phyloP scores from a whole-genome alignment of 1,284 basidiomycete genomes.

The Sanghuangporus baumii region DNA sequence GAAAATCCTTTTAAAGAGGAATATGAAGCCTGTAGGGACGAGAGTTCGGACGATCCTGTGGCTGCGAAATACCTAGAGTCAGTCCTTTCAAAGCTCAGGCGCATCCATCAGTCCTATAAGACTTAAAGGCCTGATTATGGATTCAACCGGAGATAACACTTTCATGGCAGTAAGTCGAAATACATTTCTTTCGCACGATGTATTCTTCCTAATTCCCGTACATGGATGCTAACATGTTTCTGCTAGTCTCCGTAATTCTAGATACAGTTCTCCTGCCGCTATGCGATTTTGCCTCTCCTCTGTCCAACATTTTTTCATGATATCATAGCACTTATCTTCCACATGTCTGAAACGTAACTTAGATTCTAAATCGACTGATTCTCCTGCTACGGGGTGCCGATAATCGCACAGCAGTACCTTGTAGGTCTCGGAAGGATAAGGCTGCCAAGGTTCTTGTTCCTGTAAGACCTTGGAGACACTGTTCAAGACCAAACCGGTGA shows the following conservation, averaged over 20 bases:
- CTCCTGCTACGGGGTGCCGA: background rate
- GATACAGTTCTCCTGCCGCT: background rate
- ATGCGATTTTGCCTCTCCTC: background rate
- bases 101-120: background rate
- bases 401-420: background rate
- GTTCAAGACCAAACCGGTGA: background rate
- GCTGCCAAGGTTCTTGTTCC: background rate
- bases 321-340: background rate
- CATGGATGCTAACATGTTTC: background rate
- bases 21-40: background rate
- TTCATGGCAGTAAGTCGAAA: too few species aligned
- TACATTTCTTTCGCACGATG: too few species aligned
- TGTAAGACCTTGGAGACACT: background rate
- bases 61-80: background rate
- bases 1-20: background rate
- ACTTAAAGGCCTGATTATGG: background rate
- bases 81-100: background rate
- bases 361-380: background rate
- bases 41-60: background rate
- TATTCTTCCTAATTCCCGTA: too few species aligned
- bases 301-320: background rate
- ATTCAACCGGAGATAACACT: background rate
- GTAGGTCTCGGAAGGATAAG: background rate
- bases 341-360: background rate
- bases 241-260: background rate